A percentile compares a stretch with the other conserved stretches of the same genome.
Evolutionary conservation across 805 yeast species (phyloP).

Genomic region (Candida pseudoglaebosa): DNA sequence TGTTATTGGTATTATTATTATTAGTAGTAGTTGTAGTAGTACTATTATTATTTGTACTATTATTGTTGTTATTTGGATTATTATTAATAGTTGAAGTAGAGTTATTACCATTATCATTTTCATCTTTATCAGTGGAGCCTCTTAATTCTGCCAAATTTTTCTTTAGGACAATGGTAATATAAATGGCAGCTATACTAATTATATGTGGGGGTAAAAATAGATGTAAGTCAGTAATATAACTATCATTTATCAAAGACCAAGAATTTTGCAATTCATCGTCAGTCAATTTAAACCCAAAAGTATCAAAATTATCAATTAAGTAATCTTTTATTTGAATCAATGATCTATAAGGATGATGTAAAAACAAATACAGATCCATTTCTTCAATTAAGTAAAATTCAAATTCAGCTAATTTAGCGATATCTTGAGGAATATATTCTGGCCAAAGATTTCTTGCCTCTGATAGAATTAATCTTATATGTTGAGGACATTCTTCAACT

Average conservation of each 20-base stretch:
- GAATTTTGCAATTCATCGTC: conserved; percentile 75
- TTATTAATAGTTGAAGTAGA: conserved; percentile 16
- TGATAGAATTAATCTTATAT: conserved; percentile 73
- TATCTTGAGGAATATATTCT: conserved; percentile 86
- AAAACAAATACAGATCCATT: conserved; percentile 63
- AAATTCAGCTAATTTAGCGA: conserved; percentile 88
- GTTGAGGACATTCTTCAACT: conserved; percentile 94
- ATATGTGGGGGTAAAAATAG: conserved; percentile 85
- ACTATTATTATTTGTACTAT: not conserved
- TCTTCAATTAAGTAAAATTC: conserved; percentile 93
- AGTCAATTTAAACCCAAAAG: conserved; percentile 35
- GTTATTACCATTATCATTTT: conserved; percentile 13
- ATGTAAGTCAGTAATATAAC: conserved; percentile 83
- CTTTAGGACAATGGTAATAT: conserved; percentile 65
- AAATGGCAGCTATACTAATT: conserved; percentile 77
- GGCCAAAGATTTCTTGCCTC: conserved; percentile 95
- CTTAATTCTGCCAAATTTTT: conserved; percentile 25
- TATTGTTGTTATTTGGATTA: conserved; percentile 5
- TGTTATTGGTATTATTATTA: not conserved
- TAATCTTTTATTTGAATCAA: conserved; percentile 49
- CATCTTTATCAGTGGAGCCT: conserved; percentile 2
- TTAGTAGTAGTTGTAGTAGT: not conserved
- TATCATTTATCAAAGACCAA: conserved; percentile 89
- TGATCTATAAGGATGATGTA: conserved; percentile 73
- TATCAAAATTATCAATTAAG: conserved; percentile 28